Conservation (phyloP, 1,284 basidiomycete species). For the Malassezia arunalokei region DNA sequence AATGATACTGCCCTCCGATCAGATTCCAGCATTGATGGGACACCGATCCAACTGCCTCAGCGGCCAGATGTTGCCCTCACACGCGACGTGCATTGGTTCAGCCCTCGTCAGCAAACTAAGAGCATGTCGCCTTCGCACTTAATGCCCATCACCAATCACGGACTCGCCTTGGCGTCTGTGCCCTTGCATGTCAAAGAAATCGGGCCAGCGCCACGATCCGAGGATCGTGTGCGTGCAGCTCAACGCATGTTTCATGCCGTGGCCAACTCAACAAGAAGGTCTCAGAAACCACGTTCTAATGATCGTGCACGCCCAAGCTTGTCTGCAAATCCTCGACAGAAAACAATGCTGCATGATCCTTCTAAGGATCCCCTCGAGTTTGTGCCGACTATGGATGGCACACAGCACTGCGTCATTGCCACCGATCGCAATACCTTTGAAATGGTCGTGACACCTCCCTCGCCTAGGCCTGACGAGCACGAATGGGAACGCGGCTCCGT, state of each 20-base stretch:
- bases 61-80: constrained; percentile 8
- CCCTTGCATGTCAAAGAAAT: background rate
- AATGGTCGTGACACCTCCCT: constrained; percentile 13
- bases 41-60: constrained; percentile 4
- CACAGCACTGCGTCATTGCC: constrained; percentile 12
- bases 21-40: background rate
- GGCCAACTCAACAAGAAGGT: background rate
- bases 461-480: background rate
- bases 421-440: constrained; percentile 6
- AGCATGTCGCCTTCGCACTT: background rate
- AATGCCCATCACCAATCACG: constrained; percentile 8
- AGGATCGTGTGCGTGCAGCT: constrained; percentile 10
- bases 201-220: background rate
- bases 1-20: no score
- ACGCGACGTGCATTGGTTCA: background rate
- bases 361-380: background rate
- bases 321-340: constrained; percentile 7
- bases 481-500: background rate
- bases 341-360: background rate
- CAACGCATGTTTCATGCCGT: constrained; percentile 12
- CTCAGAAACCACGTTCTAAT: background rate
- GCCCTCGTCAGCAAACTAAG: background rate
- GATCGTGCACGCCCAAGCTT: background rate
- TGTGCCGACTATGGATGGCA: constrained; percentile 9
- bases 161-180: background rate